A percentile compares a stretch with the other conserved stretches of the same genome.
Evolutionary conservation across 2,329 filamentous ascomycete species (phyloP).

Genomic region (Colletotrichum sp.): DNA sequence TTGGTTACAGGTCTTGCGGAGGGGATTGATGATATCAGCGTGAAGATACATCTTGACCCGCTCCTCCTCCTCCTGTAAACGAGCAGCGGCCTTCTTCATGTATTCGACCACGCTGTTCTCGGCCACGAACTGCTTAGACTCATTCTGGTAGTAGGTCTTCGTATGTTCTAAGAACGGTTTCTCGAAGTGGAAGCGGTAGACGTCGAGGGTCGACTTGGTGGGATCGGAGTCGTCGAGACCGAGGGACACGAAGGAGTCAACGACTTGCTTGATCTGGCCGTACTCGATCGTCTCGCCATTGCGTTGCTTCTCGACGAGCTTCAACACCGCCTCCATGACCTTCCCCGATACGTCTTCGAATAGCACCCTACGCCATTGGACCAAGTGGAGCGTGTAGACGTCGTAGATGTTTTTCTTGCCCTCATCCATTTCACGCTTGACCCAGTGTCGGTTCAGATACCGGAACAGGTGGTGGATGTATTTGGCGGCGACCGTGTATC

Average conservation of each 20-base stretch:
- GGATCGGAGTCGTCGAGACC: conserved; percentile 93
- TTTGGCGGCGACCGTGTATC: conserved; percentile 94
- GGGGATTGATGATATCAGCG: conserved; percentile 80
- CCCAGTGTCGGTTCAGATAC: conserved; percentile 98
- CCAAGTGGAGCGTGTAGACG: conserved; percentile 94
- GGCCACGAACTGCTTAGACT: conserved; percentile 92
- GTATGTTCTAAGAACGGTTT: conserved; percentile 89
- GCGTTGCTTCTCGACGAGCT: conserved; percentile 94
- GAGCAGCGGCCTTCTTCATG: conserved; percentile 97
- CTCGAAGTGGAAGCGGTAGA: conserved; percentile 93
- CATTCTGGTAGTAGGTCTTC: conserved; percentile 83
- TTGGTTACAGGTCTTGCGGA: conserved; percentile 88
- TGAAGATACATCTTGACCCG: conserved; percentile 92
- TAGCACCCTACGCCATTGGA: conserved; percentile 92
- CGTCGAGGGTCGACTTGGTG: conserved; percentile 92
- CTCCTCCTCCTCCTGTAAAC: conserved; percentile 91
- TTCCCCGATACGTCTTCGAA: conserved; percentile 84
- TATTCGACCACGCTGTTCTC: conserved; percentile 99
- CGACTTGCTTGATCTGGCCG: conserved; percentile 93
- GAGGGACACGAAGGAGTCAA: conserved; percentile 94
- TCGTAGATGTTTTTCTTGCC: conserved; percentile 98
- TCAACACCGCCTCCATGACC: conserved; percentile 94
- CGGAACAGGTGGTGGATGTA: conserved; percentile 97
- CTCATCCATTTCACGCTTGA: conserved; percentile 98
- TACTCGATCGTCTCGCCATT: conserved; percentile 98